Base-by-base conservation (phyloP, 2,329 filamentous ascomycete species). In the Sporothrix schenckii region DNA sequence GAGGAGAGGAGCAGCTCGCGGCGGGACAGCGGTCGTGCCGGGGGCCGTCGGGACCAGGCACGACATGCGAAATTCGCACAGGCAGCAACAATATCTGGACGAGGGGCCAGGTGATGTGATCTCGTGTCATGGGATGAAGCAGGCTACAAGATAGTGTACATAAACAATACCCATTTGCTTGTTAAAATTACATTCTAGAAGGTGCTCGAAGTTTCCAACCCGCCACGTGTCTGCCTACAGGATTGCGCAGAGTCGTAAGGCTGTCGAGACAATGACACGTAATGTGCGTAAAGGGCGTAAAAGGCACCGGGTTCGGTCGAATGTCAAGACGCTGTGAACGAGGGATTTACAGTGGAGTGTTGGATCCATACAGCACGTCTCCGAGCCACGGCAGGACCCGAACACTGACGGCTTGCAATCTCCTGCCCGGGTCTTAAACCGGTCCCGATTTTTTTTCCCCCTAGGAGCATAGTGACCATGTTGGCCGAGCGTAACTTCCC, bases 1-100 rank as follows among this genome's bases (percentile, higher is more conserved):
- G 87, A 89, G 72, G 87, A 88, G 76, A 88, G 87, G 77, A 87
- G 83, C 74, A 85, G 85, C 13, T 85, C 86, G 73, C 84, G 86
- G 72, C 79, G 79, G 53, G 83, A 83, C 56, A 84, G 86, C n/a
- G 60, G 56, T 6, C 82, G 71, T 30, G 19, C 54, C 7, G 82
- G 69, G 11, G 71, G 86, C 71, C 83, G 84, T 49, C 87, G 87
- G 87, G 87, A 89, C 77, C 83, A 85, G 75, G 84, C 83, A 21
- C 82, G 83, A 74, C 88, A 89, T 77, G 83, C 85, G 63, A 84
- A 88, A 75, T 78, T 89, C 80, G 83, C 85, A 21, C 81, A 82
- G 75, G 78, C 82, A 27, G 83, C 85, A 11, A 85, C 86, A 34
- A 76, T 88, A 68, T 84, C 83, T 50, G 87, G 87, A 4, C 82